Evolutionary conservation across 306 rosid species (phyloP).

Genomic region (Cucurbita ficifolia): DNA sequence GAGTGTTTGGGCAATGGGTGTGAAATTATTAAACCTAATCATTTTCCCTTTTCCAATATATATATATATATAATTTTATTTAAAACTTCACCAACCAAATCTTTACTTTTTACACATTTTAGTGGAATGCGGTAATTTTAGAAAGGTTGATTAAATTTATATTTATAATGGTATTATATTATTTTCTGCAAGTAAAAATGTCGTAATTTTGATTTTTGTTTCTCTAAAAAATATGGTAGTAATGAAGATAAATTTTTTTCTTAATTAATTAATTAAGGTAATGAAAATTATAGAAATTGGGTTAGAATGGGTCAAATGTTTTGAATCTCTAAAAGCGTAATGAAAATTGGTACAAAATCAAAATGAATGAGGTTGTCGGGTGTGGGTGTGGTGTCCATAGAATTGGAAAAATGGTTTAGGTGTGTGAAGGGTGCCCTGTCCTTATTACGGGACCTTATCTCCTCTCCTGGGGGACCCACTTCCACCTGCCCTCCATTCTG

Average conservation of each 20-base stretch:
- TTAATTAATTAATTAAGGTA: no score
- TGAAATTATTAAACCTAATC: neutral
- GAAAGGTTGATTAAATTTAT: no score
- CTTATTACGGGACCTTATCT: neutral
- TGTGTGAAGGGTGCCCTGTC: no score
- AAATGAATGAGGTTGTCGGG: conserved; percentile 6
- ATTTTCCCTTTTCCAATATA: neutral
- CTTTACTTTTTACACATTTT: neutral
- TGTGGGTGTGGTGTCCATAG: conserved; percentile 1
- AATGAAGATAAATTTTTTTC: no score
- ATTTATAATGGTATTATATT: no score
- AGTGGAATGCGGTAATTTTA: neutral
- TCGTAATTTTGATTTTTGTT: no score
- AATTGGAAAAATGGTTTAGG: neutral
- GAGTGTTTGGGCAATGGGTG: neutral
- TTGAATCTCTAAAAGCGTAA: no score
- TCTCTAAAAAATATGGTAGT: no score
- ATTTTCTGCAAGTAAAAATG: no score
- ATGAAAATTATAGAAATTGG: no score
- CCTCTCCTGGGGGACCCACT: neutral
- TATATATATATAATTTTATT: neutral
- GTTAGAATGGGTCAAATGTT: no score
- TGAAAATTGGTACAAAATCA: neutral
- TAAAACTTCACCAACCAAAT: neutral
- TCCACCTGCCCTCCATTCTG: no score